Evolutionary conservation across 371 early-diverging fungal species (phyloP).

Genomic region (Circinella minor): DNA sequence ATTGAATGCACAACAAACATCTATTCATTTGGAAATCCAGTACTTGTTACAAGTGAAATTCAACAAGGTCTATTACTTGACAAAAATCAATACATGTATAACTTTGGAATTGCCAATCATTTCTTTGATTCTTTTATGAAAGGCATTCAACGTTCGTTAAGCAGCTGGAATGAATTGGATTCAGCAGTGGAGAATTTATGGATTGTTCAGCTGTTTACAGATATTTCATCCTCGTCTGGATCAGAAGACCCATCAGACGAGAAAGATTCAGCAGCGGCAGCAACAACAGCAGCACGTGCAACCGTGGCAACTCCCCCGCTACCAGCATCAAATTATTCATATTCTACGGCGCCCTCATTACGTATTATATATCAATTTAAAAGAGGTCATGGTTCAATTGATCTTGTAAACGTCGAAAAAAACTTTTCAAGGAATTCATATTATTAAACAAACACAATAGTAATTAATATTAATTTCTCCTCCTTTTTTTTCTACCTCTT

Average conservation of each 20-base stretch:
- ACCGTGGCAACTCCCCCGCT: too few species aligned
- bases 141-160: conserved; percentile 45
- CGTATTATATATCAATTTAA: conserved; percentile 60
- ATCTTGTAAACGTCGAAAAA: conserved; percentile 24
- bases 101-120: conserved; percentile 62
- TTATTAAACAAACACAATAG: background rate
- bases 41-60: conserved; percentile 60
- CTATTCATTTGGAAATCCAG: conserved; percentile 65
- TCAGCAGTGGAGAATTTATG: conserved; percentile 55
- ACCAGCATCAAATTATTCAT: too few species aligned
- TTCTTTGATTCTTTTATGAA: conserved; percentile 62
- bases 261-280: conserved; percentile 2
- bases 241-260: background rate
- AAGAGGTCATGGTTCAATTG: conserved; percentile 50
- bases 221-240: conserved; percentile 38
- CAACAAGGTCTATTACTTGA: conserved; percentile 53
- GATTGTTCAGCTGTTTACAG: conserved; percentile 58
- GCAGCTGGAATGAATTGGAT: conserved; percentile 53
- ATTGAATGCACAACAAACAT: conserved; percentile 64
- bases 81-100: conserved; percentile 50
- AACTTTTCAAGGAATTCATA: conserved; percentile 10
- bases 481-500: background rate
- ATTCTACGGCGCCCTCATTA: conserved; percentile 32
- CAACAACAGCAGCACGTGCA: conserved; percentile 10
- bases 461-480: background rate